Evolutionary conservation across 495 filamentous ascomycete genomes (phyloP).

Genomic region (Neurospora discreta): DNA sequence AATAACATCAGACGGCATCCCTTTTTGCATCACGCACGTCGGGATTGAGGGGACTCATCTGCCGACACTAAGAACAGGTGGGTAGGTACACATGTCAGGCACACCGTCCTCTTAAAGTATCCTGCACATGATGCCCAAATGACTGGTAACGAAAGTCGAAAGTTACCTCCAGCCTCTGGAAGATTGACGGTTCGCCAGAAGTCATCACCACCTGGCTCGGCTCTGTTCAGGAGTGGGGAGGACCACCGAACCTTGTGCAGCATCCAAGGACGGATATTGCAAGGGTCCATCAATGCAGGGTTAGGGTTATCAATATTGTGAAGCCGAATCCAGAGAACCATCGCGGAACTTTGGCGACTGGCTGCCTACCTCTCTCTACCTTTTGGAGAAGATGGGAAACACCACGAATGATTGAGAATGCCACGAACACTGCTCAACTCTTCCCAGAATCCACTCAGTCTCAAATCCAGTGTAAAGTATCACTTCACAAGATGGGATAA

Average conservation of each 20-base stretch:
- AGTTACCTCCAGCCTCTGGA: neutral
- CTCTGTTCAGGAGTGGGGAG: neutral
- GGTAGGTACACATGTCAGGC: neutral
- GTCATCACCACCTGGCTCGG: neutral
- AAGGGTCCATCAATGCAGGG: neutral
- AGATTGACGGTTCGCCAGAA: neutral
- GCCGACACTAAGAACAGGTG: neutral
- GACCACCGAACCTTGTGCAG: too few relatives aligned
- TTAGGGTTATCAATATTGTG: neutral
- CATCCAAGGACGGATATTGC: too few relatives aligned
- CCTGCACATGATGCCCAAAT: neutral
- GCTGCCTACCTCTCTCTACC: too few relatives aligned
- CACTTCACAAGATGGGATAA: neutral
- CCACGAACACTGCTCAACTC: too few relatives aligned
- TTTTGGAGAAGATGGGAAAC: too few relatives aligned
- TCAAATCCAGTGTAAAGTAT: neutral
- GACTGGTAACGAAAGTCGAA: too few relatives aligned
- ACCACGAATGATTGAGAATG: too few relatives aligned
- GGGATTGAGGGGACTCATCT: neutral
- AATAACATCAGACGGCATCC: neutral
- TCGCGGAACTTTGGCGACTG: too few relatives aligned
- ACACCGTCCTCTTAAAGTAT: neutral
- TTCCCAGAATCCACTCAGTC: neutral
- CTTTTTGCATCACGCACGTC: neutral
- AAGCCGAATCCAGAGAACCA: neutral